Evolutionary conservation across 495 filamentous ascomycete genomes (phyloP).

Genomic region (Niebla homalea): DNA sequence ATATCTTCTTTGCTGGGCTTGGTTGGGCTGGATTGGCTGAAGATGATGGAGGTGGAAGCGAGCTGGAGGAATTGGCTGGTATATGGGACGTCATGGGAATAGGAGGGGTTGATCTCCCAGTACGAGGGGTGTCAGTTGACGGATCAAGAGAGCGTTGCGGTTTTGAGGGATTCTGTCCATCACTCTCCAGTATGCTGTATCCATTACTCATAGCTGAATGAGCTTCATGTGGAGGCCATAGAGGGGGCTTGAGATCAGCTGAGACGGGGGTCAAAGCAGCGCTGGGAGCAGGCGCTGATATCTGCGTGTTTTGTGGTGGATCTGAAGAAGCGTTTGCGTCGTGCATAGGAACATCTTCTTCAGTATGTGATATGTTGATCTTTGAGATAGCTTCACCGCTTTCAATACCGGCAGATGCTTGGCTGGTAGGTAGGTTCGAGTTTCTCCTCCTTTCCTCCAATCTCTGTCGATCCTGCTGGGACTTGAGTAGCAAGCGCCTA

Average conservation of each 20-base stretch:
- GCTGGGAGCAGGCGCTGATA: background rate
- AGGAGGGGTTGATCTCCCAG: slow-evolving; percentile 20
- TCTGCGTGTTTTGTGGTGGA: background rate
- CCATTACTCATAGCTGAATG: slow-evolving; percentile 22
- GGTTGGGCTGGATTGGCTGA: slow-evolving; percentile 30
- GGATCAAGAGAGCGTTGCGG: slow-evolving; percentile 5
- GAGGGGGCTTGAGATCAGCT: slow-evolving; percentile 14
- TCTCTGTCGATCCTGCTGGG: slow-evolving; percentile 28
- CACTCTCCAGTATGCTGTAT: slow-evolving; percentile 21
- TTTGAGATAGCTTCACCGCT: background rate
- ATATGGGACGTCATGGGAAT: slow-evolving; percentile 23
- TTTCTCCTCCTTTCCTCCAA: slow-evolving; percentile 19
- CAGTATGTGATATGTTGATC: slow-evolving; percentile 2
- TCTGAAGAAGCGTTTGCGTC: slow-evolving; percentile 11
- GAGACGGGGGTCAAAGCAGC: background rate
- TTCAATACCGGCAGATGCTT: background rate
- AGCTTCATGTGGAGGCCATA: slow-evolving; percentile 27
- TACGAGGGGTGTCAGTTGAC: slow-evolving; percentile 23
- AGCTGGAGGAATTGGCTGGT: slow-evolving; percentile 2
- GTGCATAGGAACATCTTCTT: slow-evolving; percentile 27
- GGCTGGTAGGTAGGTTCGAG: background rate
- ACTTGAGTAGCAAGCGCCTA: slow-evolving; percentile 32
- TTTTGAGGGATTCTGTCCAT: slow-evolving; percentile 28
- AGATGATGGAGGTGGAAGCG: slow-evolving; percentile 8
- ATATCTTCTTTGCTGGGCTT: slow-evolving; percentile 48